Evolutionary conservation across 371 early-diverging fungal genomes (phyloP).

Genomic region (Mucor circinelloides): DNA sequence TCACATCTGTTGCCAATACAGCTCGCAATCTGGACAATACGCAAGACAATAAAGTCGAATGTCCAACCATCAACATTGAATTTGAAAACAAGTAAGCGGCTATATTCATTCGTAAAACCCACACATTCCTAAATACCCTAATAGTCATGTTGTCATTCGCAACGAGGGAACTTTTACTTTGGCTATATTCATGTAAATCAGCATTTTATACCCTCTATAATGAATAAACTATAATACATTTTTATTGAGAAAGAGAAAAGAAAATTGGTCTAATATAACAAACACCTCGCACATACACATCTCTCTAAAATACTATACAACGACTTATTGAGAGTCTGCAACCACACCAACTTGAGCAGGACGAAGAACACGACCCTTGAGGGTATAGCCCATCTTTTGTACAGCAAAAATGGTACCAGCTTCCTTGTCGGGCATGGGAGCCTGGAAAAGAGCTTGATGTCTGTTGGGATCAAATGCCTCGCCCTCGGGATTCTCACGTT

Average conservation of each 20-base stretch:
- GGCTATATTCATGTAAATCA: constrained; percentile 42
- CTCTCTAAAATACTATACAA: background rate
- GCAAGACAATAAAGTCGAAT: constrained; percentile 42
- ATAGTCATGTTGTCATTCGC: constrained; percentile 47
- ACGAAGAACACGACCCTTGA: constrained; percentile 91
- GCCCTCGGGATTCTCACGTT: constrained; percentile 77
- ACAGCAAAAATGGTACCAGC: constrained; percentile 87
- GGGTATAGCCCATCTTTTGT: constrained; percentile 88
- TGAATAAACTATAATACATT: background rate
- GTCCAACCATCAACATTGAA: constrained; percentile 47
- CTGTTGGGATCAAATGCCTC: constrained; percentile 92
- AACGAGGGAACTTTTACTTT: constrained; percentile 49
- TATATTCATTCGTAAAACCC: background rate
- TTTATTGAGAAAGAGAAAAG: background rate
- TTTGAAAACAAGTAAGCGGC: constrained; percentile 41
- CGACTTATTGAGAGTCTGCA: constrained; percentile 36
- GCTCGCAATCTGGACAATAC: constrained; percentile 30
- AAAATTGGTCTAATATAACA: background rate
- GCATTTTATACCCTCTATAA: background rate
- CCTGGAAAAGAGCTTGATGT: constrained; percentile 96
- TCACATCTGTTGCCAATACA: constrained; percentile 42
- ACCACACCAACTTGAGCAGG: constrained; percentile 98
- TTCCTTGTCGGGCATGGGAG: constrained; percentile 85
- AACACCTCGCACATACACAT: background rate
- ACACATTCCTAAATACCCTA: background rate